Evolutionary conservation across 495 filamentous ascomycete species (phyloP), one percentile per base, ranked within the genome.

Genomic region (Recurvomyces mirabilis): DNA sequence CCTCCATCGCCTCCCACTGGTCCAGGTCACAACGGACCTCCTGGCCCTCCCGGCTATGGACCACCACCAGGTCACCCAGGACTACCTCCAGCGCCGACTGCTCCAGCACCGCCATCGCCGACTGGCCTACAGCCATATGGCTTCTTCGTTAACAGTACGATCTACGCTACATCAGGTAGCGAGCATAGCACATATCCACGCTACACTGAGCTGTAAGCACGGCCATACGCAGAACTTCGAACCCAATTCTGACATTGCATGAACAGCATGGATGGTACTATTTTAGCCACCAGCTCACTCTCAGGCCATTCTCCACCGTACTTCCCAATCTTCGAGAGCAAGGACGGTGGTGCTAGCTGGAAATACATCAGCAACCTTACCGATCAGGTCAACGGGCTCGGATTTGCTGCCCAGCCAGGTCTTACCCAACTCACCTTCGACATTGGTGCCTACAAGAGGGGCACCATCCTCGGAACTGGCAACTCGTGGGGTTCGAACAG

Each of bases 401-500:
- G 79, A 5, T 51, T 82, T 43, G 65, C 73, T 3, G 81, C 80
- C 37, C 79, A 85, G 57, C 81, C 81, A 0, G 74, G 73, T 52
- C 65, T 85, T 2, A 75, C 76, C 37, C 69, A 71, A 46, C 68
- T 83, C 3, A 69, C 72, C 0, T 62, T 69, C 47, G 49, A 56
- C 1, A 59, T 85, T 29, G 81, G 72, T 4, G 60, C 62, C 10
- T 81, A 71, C 52, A 47, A 62, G 15, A 64, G 68, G 0, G 79
- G 79, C 3, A 82, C 77, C 0, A 55, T 85, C 22, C 62, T 85
- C 12, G 57, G 74, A 3, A 66, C 77, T 3, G 79, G 81, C 4
- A 80, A 73, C 41, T 73, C 70, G 29, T 78, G 79, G 46, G 75
- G 76, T 0, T 71, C 69, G 12, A 67, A 81, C 57, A 57, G 56